Conservation (phyloP, 768 basidiomycete species). For the Tricholoma terreum region DNA sequence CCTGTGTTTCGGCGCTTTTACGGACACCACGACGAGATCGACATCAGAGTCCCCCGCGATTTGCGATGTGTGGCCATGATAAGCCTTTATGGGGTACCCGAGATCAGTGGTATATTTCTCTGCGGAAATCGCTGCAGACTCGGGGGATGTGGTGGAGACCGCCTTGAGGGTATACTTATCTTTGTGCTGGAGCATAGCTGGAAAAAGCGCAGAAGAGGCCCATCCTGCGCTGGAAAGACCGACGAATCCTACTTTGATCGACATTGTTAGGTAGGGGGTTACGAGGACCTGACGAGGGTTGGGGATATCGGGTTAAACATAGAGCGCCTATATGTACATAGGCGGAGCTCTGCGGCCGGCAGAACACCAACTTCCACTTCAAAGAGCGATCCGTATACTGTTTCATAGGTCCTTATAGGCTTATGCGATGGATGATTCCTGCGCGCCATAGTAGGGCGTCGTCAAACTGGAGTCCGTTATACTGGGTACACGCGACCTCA, state of each 20-base stretch:
- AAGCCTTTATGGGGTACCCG: constrained; percentile 29
- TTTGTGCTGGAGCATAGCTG: constrained; percentile 19
- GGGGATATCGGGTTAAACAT: too few species aligned
- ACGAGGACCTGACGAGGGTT: too few species aligned
- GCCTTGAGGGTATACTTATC: constrained; percentile 29
- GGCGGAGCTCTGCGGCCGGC: too few species aligned
- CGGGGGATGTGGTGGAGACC: constrained; percentile 31
- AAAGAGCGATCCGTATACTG: too few species aligned
- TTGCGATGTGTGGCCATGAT: constrained; percentile 26
- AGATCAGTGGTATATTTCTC: constrained; percentile 24
- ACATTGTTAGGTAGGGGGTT: too few species aligned
- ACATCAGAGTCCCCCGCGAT: constrained; percentile 35
- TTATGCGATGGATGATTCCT: too few species aligned
- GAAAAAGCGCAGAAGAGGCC: constrained; percentile 26
- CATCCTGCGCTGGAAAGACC: constrained; percentile 33
- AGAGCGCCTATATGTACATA: too few species aligned
- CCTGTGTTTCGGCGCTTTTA: constrained; percentile 30
- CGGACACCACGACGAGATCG: constrained; percentile 31
- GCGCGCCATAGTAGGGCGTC: too few species aligned
- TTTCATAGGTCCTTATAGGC: too few species aligned
- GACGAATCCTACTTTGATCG: constrained; percentile 28
- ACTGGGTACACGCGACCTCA: too few species aligned
- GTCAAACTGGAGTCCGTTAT: too few species aligned
- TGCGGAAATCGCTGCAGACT: constrained; percentile 29
- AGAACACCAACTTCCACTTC: too few species aligned